Percentiles rank a stretch among this genome's conserved stretches.
Evolutionary conservation across 1,139 yeast genomes (phyloP).

Genomic region (Hansenula anomala): DNA sequence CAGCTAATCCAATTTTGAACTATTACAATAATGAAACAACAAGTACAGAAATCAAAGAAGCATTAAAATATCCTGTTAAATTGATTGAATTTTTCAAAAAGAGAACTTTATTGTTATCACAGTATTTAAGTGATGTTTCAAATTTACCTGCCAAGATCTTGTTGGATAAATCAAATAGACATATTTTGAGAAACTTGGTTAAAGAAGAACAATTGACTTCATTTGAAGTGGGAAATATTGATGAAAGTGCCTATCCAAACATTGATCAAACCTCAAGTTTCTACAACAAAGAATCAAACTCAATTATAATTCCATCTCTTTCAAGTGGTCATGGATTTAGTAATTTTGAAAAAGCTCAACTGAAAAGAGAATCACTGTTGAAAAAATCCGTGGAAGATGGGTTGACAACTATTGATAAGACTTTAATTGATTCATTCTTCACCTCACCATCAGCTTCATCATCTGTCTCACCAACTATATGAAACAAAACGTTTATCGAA

Average conservation of each 20-base stretch:
- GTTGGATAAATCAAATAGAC: slow-evolving; percentile 19
- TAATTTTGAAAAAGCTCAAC: slow-evolving; percentile 18
- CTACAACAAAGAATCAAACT: slow-evolving; percentile 21
- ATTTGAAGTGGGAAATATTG: slow-evolving; percentile 14
- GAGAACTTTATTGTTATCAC: slow-evolving; percentile 23
- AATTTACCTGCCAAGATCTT: slow-evolving; percentile 25
- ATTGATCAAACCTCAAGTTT: slow-evolving; percentile 16
- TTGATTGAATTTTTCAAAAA: slow-evolving; percentile 29
- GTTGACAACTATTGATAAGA: slow-evolving; percentile 14
- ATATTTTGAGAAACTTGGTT: slow-evolving; percentile 16
- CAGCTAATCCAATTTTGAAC: slow-evolving; percentile 9
- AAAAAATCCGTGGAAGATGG: slow-evolving; percentile 9
- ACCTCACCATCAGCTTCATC: neutral
- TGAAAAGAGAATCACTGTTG: slow-evolving; percentile 15
- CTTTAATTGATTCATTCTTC: slow-evolving; percentile 14
- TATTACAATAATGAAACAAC: slow-evolving; percentile 9
- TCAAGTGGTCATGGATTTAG: slow-evolving; percentile 12
- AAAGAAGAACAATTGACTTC: slow-evolving; percentile 17
- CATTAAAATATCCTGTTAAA: slow-evolving; percentile 27
- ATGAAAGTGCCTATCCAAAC: slow-evolving; percentile 18
- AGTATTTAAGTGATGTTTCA: slow-evolving; percentile 24
- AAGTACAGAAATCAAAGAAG: slow-evolving; percentile 11
- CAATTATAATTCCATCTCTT: slow-evolving; percentile 24
- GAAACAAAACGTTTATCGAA: no score
- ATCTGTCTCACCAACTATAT: neutral